phyloP scores from a whole-genome alignment of 768 basidiomycete genomes.

The Calocybe indica region DNA sequence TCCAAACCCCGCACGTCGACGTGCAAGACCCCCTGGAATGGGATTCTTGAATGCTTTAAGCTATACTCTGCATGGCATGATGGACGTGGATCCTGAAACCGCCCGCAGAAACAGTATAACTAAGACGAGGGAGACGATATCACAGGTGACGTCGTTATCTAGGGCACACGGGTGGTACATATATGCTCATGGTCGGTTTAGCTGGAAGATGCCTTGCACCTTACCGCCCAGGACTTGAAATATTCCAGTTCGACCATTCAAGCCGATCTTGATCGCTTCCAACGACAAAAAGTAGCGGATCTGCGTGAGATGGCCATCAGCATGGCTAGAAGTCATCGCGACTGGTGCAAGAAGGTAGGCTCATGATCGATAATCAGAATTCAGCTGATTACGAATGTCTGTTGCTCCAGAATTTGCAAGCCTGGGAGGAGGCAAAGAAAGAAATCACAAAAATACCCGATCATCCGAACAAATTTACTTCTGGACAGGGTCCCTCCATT shows the following conservation, averaged over 20 bases:
- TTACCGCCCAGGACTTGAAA: slow-evolving; percentile 90
- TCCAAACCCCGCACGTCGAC: slow-evolving; percentile 54
- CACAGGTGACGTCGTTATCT: slow-evolving; percentile 56
- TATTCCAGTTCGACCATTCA: slow-evolving; percentile 96
- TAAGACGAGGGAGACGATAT: slow-evolving; percentile 91
- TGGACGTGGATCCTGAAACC: slow-evolving; percentile 97
- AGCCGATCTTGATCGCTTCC: slow-evolving; percentile 95
- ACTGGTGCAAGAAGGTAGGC: slow-evolving; percentile 92
- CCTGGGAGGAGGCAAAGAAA: slow-evolving; percentile 93
- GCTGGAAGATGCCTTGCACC: slow-evolving; percentile 93
- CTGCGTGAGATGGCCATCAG: slow-evolving; percentile 88
- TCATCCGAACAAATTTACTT: slow-evolving; percentile 73
- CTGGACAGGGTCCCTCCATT: slow-evolving; percentile 27
- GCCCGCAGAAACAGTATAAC: slow-evolving; percentile 89
- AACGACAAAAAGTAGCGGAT: slow-evolving; percentile 97
- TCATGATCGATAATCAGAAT: not conserved
- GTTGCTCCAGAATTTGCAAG: slow-evolving; percentile 76
- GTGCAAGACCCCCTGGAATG: slow-evolving; percentile 67
- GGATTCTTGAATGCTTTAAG: slow-evolving; percentile 87
- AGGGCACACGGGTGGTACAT: not conserved
- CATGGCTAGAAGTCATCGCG: slow-evolving; percentile 85
- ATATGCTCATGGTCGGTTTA: slow-evolving; percentile 22
- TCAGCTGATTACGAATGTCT: not conserved
- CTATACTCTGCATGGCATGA: slow-evolving; percentile 95
- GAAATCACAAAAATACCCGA: slow-evolving; percentile 88